These are phyloP conservation scores for Aspergillus sp. DNA, from an alignment of 2,329 filamentous ascomycete species.

Conservation along the genomic window DNA sequence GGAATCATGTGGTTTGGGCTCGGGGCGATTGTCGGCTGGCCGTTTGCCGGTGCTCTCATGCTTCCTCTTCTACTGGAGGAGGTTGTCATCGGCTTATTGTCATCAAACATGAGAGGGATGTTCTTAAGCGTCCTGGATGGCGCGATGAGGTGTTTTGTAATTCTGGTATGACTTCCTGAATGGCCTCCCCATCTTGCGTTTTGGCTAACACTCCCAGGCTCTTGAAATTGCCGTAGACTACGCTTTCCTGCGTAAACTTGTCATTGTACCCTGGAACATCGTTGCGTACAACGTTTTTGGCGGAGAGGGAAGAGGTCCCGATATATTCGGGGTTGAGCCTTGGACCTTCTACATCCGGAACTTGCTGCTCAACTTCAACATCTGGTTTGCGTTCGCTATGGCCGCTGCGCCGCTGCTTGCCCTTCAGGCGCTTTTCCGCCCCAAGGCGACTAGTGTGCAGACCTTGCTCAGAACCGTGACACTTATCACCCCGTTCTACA, in stretches of 20 bases:
- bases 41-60: conserved; percentile 82
- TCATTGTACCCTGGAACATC: conserved; percentile 85
- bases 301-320: conserved; percentile 72
- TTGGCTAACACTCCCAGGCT: conserved; percentile 50
- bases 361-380: conserved; percentile 87
- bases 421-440: conserved; percentile 67
- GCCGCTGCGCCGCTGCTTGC: conserved; percentile 72
- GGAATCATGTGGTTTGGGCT: conserved; percentile 90
- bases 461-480: conserved; percentile 74
- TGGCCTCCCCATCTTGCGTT: background rate
- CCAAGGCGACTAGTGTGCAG: conserved; percentile 64
- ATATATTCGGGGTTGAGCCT: conserved; percentile 93
- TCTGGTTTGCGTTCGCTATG: conserved; percentile 85
- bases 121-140: conserved; percentile 68
- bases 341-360: conserved; percentile 98
- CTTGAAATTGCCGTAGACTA: conserved; percentile 72
- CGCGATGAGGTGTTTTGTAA: conserved; percentile 61
- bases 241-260: conserved; percentile 80
- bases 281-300: conserved; percentile 94
- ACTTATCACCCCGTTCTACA: conserved; percentile 83
- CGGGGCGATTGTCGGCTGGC: conserved; percentile 87
- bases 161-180: conserved; percentile 61
- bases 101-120: conserved; percentile 61
- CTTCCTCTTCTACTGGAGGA: conserved; percentile 82
- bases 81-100: conserved; percentile 54